Conservation (phyloP, 345 rosid species). For the Bruguiera parviflora region DNA sequence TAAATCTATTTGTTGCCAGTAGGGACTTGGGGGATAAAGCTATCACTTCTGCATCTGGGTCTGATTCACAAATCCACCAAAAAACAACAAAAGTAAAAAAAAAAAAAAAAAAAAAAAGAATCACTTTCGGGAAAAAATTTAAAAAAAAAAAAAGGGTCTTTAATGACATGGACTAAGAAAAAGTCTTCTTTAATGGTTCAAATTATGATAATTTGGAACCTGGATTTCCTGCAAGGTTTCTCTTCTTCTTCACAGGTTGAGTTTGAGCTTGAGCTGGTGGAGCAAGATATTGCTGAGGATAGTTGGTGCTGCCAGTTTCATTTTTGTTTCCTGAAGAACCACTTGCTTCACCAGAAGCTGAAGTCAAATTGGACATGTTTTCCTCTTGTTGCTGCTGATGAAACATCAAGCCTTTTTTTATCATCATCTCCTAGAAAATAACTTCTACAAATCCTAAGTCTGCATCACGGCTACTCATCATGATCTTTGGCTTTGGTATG, state of each 20-base stretch:
- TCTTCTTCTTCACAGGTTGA: conserved; percentile 53
- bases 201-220: conserved; percentile 33
- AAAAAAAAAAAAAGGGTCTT: neutral
- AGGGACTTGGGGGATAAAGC: conserved; percentile 74
- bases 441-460: conserved; percentile 10
- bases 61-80: conserved; percentile 27
- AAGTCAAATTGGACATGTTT: conserved; percentile 90
- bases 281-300: conserved; percentile 42
- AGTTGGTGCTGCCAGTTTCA: conserved; percentile 38
- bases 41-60: conserved; percentile 87
- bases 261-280: conserved; percentile 31
- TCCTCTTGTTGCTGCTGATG: conserved; percentile 49
- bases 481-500: conserved; percentile 16
- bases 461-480: conserved; percentile 21
- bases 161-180: no score
- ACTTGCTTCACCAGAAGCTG: conserved; percentile 73
- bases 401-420: conserved; percentile 54
- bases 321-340: conserved; percentile 67
- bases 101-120: neutral
- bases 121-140: neutral
- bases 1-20: conserved; percentile 71
- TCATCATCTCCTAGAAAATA: conserved; percentile 21
- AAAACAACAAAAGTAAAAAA: neutral
- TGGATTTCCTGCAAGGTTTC: conserved; percentile 94
- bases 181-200: neutral